Conservation (phyloP, 2,329 filamentous ascomycete species). For the Fusarium anthophilum region DNA sequence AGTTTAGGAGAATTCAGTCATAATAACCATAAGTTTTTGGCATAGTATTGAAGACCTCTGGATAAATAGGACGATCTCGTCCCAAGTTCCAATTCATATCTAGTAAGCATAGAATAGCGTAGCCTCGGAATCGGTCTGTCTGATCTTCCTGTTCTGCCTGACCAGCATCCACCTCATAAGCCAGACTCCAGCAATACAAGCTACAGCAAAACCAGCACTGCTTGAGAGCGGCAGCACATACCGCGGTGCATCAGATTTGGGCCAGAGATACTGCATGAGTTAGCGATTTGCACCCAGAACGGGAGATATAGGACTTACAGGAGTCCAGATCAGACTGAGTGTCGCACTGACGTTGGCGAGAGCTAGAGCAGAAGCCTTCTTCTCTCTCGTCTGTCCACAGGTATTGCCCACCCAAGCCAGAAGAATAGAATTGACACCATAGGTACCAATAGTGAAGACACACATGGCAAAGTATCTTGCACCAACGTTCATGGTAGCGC, state of each 20-base stretch:
- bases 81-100: no score
- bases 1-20: no score
- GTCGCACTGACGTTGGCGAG: conserved; percentile 35
- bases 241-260: conserved; percentile 31
- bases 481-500: conserved; percentile 38
- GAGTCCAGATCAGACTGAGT: conserved; percentile 34
- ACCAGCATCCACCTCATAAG: conserved; percentile 41
- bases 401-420: conserved; percentile 54
- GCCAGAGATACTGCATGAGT: conserved; percentile 31
- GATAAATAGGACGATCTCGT: no score
- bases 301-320: no score
- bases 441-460: conserved; percentile 49
- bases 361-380: conserved; percentile 56
- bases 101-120: conserved; percentile 39
- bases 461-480: conserved; percentile 46
- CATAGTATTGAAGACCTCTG: no score
- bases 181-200: conserved; percentile 46
- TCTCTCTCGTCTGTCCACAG: conserved; percentile 58
- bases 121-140: conserved; percentile 35
- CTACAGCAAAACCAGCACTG: conserved; percentile 43
- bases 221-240: conserved; percentile 33
- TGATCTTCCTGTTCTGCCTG: conserved; percentile 41
- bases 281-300: no score
- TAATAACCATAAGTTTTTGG: no score
- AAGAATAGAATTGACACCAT: conserved; percentile 55